Evolutionary conservation across 116 monocot genomes (phyloP).

Genomic region (Zostera marina): DNA sequence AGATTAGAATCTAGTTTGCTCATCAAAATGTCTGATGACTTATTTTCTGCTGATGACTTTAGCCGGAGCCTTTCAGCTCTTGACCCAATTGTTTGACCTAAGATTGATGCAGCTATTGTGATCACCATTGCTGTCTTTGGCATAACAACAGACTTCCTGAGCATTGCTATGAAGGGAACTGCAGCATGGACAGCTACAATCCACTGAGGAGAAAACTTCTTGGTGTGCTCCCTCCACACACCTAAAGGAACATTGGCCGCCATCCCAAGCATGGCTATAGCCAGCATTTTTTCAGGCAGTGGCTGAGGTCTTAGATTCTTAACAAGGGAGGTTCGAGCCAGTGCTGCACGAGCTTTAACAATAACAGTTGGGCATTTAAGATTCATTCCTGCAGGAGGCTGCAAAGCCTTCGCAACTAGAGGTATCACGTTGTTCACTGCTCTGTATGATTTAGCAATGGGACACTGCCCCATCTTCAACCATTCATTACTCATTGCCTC

Average conservation of each 20-base stretch:
- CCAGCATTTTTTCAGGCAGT: conserved; percentile 59
- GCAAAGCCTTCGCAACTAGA: conserved; percentile 59
- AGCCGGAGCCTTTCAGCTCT: conserved; percentile 67
- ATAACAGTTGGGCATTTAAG: conserved; percentile 59
- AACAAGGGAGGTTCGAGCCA: conserved; percentile 62
- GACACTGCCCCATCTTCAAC: conserved; percentile 84
- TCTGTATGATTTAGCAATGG: conserved; percentile 82
- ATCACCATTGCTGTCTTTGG: conserved; percentile 89
- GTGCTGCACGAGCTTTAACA: conserved; percentile 67
- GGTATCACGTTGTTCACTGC: conserved; percentile 64
- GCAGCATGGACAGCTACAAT: conserved; percentile 92
- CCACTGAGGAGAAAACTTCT: conserved; percentile 88
- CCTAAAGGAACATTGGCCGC: conserved; percentile 84
- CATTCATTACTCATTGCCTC: conserved; percentile 61
- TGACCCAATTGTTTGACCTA: conserved; percentile 85
- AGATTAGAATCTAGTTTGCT: background rate
- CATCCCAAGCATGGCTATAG: conserved; percentile 74
- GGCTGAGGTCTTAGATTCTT: conserved; percentile 90
- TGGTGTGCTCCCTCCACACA: conserved; percentile 79
- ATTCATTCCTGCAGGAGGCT: conserved; percentile 66
- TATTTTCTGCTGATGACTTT: conserved; percentile 7
- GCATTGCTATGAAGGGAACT: conserved; percentile 88
- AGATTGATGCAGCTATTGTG: conserved; percentile 77
- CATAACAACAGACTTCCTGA: conserved; percentile 83
- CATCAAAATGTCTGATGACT: background rate